Evolutionary conservation across 768 basidiomycete species (phyloP), one percentile per base, ranked within the genome.

Genomic region (Candolleomyces aberdarensis): DNA sequence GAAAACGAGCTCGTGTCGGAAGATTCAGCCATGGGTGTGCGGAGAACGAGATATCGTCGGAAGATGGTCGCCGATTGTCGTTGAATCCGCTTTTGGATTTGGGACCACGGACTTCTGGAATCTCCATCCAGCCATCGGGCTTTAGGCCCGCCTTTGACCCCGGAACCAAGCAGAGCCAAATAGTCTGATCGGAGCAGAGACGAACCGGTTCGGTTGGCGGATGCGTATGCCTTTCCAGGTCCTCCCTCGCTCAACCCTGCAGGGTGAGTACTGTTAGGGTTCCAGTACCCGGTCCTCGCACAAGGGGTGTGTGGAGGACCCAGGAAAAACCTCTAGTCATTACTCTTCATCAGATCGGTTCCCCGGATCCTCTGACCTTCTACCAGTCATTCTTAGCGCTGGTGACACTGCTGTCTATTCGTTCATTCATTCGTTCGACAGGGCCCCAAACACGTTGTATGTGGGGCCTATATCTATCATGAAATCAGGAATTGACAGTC

Each of bases 1-100:
- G 79, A 78, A 59, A 76, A 78, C 55, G 79, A 76, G 31, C 43
- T 20, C 3, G 8, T 3, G 31, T 36, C 44, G 29, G 56, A 32
- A 29, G 14, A 36, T 52, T 26, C 31, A 22, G 50, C 22, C 20
- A 52, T 52, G 9, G 22, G 22, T 15, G 26, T 15, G 50, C 26
- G 7, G 20, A 26, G 29, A 52, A 15, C 14, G 8, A 46, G 44
- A 17, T 20, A 17, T 20, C 15, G 44, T 46, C 44, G 17, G 44
- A 46, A 14, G 19, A 36, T 36, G 36, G 36, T 36, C 36, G 36
- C 11, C 36, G 19, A 36, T 36, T 7, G 36, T 36, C 36, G 36
- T 36, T 11, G 36, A 36, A 36, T 36, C 36, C 36, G 36, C 6
- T 36, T 36, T 36, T 7, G 36, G 6, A 11, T 36, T 36, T 36